Evolutionary conservation across 352 stramenopile genomes (phyloP).

Genomic region (Pythium biforme): DNA sequence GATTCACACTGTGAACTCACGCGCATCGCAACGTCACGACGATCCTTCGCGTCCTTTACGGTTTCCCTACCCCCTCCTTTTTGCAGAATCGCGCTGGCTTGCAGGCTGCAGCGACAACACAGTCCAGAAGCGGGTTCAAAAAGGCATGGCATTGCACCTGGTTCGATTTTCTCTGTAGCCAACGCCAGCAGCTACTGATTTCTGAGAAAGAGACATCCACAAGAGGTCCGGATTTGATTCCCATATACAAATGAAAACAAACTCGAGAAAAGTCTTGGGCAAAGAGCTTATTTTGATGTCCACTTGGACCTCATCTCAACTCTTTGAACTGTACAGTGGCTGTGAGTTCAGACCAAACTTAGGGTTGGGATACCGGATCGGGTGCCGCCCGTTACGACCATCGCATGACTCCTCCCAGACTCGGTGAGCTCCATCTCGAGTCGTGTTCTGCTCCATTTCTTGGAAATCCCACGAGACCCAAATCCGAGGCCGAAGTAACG

Average conservation of each 20-base stretch:
- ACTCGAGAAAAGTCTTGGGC: too few relatives aligned
- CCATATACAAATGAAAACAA: too few relatives aligned
- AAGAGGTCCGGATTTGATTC: not conserved
- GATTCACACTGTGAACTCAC: slow-evolving; percentile 4
- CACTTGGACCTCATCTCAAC: slow-evolving; percentile 1
- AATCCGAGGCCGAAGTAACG: not conserved
- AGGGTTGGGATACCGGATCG: slow-evolving; percentile 7
- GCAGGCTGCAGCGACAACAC: slow-evolving; percentile 1
- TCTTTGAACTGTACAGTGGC: slow-evolving; percentile 24
- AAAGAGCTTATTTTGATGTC: not conserved
- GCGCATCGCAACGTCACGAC: slow-evolving; percentile 12
- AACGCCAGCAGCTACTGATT: not conserved
- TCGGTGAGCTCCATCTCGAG: slow-evolving; percentile 1
- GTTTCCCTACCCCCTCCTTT: slow-evolving; percentile 2
- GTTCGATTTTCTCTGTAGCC: slow-evolving; percentile 20
- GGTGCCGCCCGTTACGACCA: slow-evolving; percentile 9
- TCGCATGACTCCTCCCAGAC: slow-evolving; percentile 2
- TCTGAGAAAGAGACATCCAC: not conserved
- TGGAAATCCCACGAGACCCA: not conserved
- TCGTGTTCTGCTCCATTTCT: slow-evolving; percentile 18
- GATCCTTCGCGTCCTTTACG: slow-evolving; percentile 17
- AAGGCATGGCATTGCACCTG: not conserved
- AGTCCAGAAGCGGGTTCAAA: not conserved
- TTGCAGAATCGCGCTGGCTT: slow-evolving; percentile 13
- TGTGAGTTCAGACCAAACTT: slow-evolving; percentile 20